A percentile compares a stretch with the other conserved stretches of the same genome.
Conservation (phyloP, 2,329 filamentous ascomycete species). For the Phoma sp. region DNA sequence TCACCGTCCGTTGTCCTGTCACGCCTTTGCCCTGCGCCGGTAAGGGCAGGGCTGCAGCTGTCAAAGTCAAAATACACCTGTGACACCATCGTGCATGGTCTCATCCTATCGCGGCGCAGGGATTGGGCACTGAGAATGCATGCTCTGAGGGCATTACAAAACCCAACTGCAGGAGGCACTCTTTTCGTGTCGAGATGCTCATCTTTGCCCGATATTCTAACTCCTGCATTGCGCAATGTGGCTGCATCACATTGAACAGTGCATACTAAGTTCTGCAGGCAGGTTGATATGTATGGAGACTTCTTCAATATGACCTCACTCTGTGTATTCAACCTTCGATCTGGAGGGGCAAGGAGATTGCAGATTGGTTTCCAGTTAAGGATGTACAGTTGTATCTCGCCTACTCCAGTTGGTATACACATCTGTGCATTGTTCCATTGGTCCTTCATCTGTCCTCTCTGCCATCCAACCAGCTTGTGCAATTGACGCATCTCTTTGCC, state of each 20-base stretch:
- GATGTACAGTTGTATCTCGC: too few species aligned
- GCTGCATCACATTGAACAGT: not conserved
- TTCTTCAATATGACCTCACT: not conserved
- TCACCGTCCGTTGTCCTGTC: not conserved
- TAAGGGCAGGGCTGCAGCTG: not conserved
- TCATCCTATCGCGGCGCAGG: not conserved
- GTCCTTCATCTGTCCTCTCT: conserved; percentile 53
- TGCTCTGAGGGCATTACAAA: not conserved
- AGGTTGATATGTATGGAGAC: not conserved
- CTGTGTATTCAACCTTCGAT: too few species aligned
- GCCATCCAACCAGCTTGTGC: conserved; percentile 66
- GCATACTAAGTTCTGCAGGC: not conserved
- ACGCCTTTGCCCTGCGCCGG: conserved; percentile 1
- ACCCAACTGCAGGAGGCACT: not conserved
- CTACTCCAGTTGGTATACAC: too few species aligned
- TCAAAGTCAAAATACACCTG: not conserved
- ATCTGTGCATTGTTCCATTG: too few species aligned
- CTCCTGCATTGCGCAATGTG: not conserved
- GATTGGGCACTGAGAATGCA: not conserved
- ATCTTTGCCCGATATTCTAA: not conserved
- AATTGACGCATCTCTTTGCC: conserved; percentile 65
- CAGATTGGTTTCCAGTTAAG: not conserved
- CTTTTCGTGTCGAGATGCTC: not conserved
- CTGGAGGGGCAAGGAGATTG: too few species aligned
- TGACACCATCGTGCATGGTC: conserved; percentile 17